A percentile compares a stretch with the other conserved stretches of the same genome.
phyloP scores from a whole-genome alignment of 2,329 filamentous ascomycete species.

The Pestalotiopsis sp. region DNA sequence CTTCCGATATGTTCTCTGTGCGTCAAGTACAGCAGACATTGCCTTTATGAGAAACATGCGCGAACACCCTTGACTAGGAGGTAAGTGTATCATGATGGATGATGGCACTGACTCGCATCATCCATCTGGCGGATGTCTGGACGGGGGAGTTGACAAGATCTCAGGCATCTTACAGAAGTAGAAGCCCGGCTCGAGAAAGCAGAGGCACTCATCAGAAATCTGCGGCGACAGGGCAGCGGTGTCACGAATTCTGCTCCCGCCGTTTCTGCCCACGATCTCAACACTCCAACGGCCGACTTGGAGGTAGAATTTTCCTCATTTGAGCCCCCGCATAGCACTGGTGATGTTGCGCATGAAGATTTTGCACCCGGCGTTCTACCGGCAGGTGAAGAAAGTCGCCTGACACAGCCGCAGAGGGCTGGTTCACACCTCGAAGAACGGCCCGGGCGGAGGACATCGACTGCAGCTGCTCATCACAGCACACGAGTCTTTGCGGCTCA shows the following conservation, averaged over 20 bases:
- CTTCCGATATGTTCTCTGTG: conserved; percentile 42
- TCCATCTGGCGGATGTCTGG: no score
- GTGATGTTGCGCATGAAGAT: neutral
- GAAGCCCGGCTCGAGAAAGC: conserved; percentile 39
- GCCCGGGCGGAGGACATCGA: neutral
- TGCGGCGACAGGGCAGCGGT: neutral
- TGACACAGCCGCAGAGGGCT: neutral
- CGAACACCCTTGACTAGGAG: conserved; percentile 49
- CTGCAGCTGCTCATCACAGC: neutral
- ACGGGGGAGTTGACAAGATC: neutral
- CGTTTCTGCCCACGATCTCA: neutral
- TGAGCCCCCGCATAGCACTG: neutral
- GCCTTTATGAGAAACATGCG: conserved; percentile 49
- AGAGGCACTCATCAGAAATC: conserved; percentile 13
- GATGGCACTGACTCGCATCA: neutral
- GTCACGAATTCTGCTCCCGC: neutral
- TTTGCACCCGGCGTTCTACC: neutral
- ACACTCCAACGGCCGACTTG: neutral
- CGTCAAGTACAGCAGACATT: conserved; percentile 44
- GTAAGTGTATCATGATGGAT: conserved; percentile 25
- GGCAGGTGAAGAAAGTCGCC: neutral
- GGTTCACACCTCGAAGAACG: neutral
- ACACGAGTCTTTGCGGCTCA: neutral
- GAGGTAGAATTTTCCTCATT: neutral
- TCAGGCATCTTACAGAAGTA: conserved; percentile 43